phyloP scores from a whole-genome alignment of 495 filamentous ascomycete species.

The Sordaria brevicollis region DNA sequence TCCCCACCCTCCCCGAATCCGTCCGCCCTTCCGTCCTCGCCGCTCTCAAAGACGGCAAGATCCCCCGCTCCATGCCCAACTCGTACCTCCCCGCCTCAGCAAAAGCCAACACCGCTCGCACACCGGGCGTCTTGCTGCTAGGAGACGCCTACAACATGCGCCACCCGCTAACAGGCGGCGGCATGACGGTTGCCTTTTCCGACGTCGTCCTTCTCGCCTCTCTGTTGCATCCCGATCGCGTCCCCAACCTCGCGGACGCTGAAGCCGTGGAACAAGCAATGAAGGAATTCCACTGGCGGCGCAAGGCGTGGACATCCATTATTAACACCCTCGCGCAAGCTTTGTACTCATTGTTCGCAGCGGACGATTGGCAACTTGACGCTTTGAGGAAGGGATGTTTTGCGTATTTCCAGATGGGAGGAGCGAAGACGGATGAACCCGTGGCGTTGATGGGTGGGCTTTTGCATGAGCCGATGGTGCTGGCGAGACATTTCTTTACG shows the following conservation, averaged over 20 bases:
- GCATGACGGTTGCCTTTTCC: constrained; percentile 92
- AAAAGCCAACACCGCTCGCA: constrained; percentile 46
- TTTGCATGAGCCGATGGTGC: constrained; percentile 62
- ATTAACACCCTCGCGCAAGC: constrained; percentile 96
- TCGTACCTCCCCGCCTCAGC: constrained; percentile 63
- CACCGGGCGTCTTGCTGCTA: constrained; percentile 68
- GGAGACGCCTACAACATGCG: constrained; percentile 97
- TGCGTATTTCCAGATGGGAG: constrained; percentile 76
- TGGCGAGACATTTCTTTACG: constrained; percentile 88
- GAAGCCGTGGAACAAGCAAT: constrained; percentile 55
- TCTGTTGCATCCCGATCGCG: constrained; percentile 52
- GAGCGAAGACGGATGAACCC: constrained; percentile 53
- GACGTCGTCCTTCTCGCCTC: constrained; percentile 70
- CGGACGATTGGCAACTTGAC: constrained; percentile 64
- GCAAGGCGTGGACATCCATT: constrained; percentile 70
- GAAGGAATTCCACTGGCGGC: constrained; percentile 70
- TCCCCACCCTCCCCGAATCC: constrained; percentile 64
- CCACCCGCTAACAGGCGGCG: constrained; percentile 85
- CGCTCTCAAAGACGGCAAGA: constrained; percentile 66
- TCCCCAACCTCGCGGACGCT: constrained; percentile 63
- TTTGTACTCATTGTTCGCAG: constrained; percentile 83
- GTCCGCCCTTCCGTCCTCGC: constrained; percentile 63
- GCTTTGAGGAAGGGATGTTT: constrained; percentile 88
- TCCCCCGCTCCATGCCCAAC: constrained; percentile 79
- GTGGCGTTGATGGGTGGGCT: constrained; percentile 77